Conservation (phyloP, 192 early-diverging fungal species). For the Gigaspora rosea region DNA sequence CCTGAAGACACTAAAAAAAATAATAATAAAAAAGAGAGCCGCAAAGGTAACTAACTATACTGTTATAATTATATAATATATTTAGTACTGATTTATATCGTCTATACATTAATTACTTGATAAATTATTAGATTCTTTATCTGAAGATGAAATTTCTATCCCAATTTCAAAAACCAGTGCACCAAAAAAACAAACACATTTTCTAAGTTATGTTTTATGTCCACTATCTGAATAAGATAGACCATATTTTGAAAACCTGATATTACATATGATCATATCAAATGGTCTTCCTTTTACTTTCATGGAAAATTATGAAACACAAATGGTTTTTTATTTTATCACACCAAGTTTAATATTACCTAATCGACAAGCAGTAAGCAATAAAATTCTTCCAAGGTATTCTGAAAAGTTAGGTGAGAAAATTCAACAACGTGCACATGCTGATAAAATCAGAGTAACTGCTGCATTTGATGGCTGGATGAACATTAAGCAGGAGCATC, state of each 20-base stretch:
- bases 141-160: not conserved
- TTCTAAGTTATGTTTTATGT: not conserved
- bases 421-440: conserved; percentile 6
- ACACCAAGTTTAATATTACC: conserved; percentile 1
- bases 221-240: conserved; percentile 15
- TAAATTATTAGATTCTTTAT: too few species aligned
- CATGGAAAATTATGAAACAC: conserved; percentile 11
- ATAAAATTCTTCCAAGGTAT: not conserved
- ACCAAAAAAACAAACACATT: not conserved
- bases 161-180: not conserved
- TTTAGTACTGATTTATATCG: too few species aligned
- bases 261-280: conserved; percentile 22
- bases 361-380: not conserved
- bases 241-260: conserved; percentile 17
- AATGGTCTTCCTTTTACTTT: conserved; percentile 17
- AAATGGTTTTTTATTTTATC: conserved; percentile 21
- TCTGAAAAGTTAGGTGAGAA: not conserved
- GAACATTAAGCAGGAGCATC: conserved; percentile 7
- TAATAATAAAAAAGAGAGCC: too few species aligned
- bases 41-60: too few species aligned
- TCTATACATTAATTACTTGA: too few species aligned
- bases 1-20: too few species aligned
- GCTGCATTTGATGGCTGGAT: conserved; percentile 20
- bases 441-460: conserved; percentile 11
- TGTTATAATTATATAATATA: too few species aligned